phyloP scores from a whole-genome alignment of 768 basidiomycete genomes.

The Hypsizygus marmoreus region DNA sequence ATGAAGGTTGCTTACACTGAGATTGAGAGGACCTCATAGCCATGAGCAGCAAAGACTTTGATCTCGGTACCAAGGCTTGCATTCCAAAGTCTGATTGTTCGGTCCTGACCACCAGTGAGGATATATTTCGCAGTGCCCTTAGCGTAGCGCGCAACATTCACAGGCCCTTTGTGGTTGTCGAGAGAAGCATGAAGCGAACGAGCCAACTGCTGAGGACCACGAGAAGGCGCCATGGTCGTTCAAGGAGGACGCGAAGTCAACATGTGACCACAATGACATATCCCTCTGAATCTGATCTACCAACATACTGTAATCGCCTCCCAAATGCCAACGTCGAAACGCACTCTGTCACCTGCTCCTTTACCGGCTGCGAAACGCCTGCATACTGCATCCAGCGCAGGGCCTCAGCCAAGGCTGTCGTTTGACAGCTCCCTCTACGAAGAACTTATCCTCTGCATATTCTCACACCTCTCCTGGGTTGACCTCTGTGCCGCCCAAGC shows the following conservation, averaged over 20 bases:
- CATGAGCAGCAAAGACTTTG: constrained; percentile 88
- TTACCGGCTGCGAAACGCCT: constrained; percentile 63
- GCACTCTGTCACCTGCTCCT: constrained; percentile 43
- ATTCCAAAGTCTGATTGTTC: constrained; percentile 90
- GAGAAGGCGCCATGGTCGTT: constrained; percentile 51
- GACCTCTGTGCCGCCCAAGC: constrained; percentile 70
- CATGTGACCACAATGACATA: background rate
- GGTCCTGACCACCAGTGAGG: constrained; percentile 92
- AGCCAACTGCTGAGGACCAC: constrained; percentile 52
- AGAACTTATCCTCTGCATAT: constrained; percentile 73
- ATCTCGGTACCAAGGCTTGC: constrained; percentile 84
- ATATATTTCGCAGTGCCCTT: constrained; percentile 87
- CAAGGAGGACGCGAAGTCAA: constrained; percentile 2
- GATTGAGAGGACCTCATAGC: constrained; percentile 92
- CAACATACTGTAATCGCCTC: background rate
- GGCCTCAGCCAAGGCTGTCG: constrained; percentile 21
- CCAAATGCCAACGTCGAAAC: constrained; percentile 48
- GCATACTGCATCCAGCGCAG: constrained; percentile 27
- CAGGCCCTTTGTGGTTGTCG: constrained; percentile 73
- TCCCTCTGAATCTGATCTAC: background rate
- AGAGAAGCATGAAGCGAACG: constrained; percentile 67
- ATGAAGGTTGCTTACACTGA: constrained; percentile 63
- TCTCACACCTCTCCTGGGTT: constrained; percentile 65
- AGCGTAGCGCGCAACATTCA: constrained; percentile 91
- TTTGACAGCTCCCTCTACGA: constrained; percentile 69